Percentiles rank a stretch among this genome's conserved stretches.
Evolutionary conservation across 139 green algal species (phyloP).

Genomic region (Eudorina sp.): DNA sequence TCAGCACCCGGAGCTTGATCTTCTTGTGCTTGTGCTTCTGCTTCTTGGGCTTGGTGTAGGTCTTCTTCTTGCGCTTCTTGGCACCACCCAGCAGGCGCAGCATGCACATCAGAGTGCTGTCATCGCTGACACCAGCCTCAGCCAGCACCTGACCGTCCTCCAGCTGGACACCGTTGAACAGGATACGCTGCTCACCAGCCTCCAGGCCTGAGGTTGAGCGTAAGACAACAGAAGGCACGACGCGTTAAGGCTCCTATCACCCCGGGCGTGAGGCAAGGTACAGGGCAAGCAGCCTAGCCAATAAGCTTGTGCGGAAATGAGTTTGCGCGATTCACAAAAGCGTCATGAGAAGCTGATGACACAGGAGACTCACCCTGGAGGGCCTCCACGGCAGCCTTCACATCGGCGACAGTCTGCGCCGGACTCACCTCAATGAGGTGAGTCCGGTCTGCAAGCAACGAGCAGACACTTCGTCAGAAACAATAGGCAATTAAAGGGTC

Average conservation of each 20-base stretch:
- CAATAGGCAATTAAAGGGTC: no score
- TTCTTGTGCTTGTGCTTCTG: slow-evolving; percentile 99
- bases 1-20: slow-evolving; percentile 91
- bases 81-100: slow-evolving; percentile 93
- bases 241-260: no score
- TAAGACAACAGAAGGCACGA: no score
- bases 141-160: slow-evolving; percentile 77
- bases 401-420: slow-evolving; percentile 81
- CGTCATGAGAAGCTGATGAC: no score
- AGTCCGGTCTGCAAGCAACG: slow-evolving; percentile 76
- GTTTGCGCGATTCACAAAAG: background rate
- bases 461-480: background rate
- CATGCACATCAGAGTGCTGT: slow-evolving; percentile 86
- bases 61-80: slow-evolving; percentile 99
- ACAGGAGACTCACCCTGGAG: slow-evolving; percentile 75
- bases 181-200: slow-evolving; percentile 80
- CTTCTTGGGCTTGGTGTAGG: slow-evolving; percentile 99
- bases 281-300: no score
- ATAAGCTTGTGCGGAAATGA: background rate
- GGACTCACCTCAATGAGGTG: slow-evolving; percentile 82
- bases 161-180: slow-evolving; percentile 89
- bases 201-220: slow-evolving; percentile 70
- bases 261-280: no score
- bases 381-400: slow-evolving; percentile 83
- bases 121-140: slow-evolving; percentile 84